These are phyloP conservation scores for Claviceps fusiformis DNA, from an alignment of 2,329 filamentous ascomycete species.

Conservation along the genomic window DNA sequence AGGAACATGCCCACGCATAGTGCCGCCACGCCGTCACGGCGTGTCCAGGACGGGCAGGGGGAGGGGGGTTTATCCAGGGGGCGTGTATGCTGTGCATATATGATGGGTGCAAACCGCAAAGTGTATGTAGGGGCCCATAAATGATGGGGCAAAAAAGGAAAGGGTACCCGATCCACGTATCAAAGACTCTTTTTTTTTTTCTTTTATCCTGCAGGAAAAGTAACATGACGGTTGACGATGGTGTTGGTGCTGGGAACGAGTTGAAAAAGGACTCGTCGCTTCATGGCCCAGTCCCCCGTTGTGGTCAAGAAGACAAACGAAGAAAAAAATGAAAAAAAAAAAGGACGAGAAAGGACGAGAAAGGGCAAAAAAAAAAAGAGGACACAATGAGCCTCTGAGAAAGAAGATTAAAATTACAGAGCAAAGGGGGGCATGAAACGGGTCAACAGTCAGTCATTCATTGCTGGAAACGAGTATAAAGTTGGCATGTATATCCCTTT, in stretches of 20 bases:
- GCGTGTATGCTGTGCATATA: slow-evolving; percentile 16
- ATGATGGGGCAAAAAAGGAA: slow-evolving; percentile 26
- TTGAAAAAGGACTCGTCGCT: slow-evolving; percentile 15
- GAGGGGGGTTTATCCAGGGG: slow-evolving; percentile 8
- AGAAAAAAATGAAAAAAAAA: slow-evolving; percentile 4
- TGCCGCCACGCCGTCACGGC: slow-evolving; percentile 3
- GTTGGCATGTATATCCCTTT: slow-evolving; percentile 21
- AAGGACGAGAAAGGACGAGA: background rate
- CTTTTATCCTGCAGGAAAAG: slow-evolving; percentile 23
- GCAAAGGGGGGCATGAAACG: slow-evolving; percentile 15
- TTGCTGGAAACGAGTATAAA: slow-evolving; percentile 24
- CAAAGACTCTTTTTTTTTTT: too few relatives aligned
- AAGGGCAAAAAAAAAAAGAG: too few relatives aligned
- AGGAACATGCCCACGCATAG: slow-evolving; percentile 14
- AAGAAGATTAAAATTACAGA: too few relatives aligned
- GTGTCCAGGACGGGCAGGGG: slow-evolving; percentile 9
- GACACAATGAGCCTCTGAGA: too few relatives aligned
- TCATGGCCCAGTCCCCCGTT: slow-evolving; percentile 17
- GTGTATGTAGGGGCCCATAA: too few relatives aligned
- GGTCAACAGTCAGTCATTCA: slow-evolving; percentile 10
- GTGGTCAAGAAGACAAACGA: too few relatives aligned
- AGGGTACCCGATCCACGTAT: slow-evolving; percentile 27
- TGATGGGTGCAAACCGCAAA: slow-evolving; percentile 13
- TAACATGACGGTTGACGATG: slow-evolving; percentile 15
- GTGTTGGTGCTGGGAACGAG: slow-evolving; percentile 17